These are phyloP conservation scores for Knoxdaviesia proteae DNA, from an alignment of 2,329 filamentous ascomycete species.

Conservation along the genomic window DNA sequence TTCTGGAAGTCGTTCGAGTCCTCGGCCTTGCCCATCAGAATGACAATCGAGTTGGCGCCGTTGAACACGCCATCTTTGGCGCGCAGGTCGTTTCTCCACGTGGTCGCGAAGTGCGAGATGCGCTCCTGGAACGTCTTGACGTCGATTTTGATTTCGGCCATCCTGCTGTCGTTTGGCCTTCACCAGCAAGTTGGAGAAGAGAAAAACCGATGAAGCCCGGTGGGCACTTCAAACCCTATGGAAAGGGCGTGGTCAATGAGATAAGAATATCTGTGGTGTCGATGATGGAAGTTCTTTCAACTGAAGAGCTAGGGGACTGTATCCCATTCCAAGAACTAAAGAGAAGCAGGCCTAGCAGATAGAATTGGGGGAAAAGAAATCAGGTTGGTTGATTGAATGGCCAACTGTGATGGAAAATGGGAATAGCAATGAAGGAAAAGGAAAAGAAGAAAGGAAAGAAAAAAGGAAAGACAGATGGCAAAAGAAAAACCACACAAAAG, in stretches of 20 bases:
- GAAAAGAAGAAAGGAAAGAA: not conserved
- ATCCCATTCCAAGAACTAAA: too few relatives aligned
- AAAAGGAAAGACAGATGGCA: not conserved
- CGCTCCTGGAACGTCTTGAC: conserved; percentile 85
- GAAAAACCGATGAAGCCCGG: conserved; percentile 1
- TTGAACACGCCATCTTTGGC: conserved; percentile 67
- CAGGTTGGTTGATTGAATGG: not conserved
- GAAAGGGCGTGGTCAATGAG: too few relatives aligned
- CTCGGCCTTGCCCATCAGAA: conserved; percentile 89
- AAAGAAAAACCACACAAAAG: not conserved
- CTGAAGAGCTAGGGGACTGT: too few relatives aligned
- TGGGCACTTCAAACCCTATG: too few relatives aligned
- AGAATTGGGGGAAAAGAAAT: too few relatives aligned
- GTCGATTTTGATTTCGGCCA: conserved; percentile 86
- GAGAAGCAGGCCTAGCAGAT: too few relatives aligned
- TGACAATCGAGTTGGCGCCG: conserved; percentile 67
- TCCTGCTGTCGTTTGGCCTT: conserved; percentile 19
- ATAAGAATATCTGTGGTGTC: too few relatives aligned
- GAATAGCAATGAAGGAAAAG: not conserved
- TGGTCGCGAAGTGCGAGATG: conserved; percentile 62
- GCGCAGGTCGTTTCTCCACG: conserved; percentile 94
- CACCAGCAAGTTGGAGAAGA: conserved; percentile 8
- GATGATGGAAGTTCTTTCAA: too few relatives aligned
- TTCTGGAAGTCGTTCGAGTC: conserved; percentile 78
- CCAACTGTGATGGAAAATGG: not conserved